These are phyloP conservation scores for Yamadazyma kitorensis DNA, from an alignment of 805 yeast species.

Conservation along the genomic window DNA sequence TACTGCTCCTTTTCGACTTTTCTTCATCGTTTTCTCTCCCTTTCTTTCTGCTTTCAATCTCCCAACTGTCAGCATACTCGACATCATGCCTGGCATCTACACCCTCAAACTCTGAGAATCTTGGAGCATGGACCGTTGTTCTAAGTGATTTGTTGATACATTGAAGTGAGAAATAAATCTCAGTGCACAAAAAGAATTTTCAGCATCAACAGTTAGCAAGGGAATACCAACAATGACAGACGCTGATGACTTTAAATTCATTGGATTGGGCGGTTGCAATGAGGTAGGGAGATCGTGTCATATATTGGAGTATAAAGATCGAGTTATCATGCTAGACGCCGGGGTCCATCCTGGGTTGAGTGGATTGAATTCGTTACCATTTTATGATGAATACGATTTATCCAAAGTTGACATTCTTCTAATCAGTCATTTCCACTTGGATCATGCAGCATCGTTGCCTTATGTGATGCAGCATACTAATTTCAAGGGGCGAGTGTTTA, in stretches of 20 bases:
- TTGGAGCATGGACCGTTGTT: not conserved
- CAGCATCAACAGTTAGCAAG: conserved; percentile 12
- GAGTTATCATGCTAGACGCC: conserved; percentile 94
- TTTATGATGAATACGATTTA: conserved; percentile 91
- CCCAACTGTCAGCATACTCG: not conserved
- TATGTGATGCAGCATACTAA: conserved; percentile 97
- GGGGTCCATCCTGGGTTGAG: conserved; percentile 96
- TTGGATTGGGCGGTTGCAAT: conserved; percentile 95
- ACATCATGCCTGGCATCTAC: too few species aligned
- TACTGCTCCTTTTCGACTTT: not conserved
- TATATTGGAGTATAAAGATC: conserved; percentile 85
- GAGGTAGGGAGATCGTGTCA: conserved; percentile 98
- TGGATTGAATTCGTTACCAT: conserved; percentile 90
- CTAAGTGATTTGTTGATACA: too few species aligned
- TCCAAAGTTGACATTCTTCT: conserved; percentile 81
- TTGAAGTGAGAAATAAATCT: too few species aligned
- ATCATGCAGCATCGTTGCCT: conserved; percentile 97
- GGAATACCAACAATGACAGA: conserved; percentile 16
- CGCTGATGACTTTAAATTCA: conserved; percentile 55
- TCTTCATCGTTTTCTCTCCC: too few species aligned
- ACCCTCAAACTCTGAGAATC: too few species aligned
- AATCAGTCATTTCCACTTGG: conserved; percentile 93
- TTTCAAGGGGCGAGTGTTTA: conserved; percentile 92
- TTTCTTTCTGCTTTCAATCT: not conserved
- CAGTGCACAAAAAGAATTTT: too few species aligned